These are phyloP conservation scores for Tolypocladium tundrense DNA, from an alignment of 2,329 filamentous ascomycete genomes.

Conservation along the genomic window DNA sequence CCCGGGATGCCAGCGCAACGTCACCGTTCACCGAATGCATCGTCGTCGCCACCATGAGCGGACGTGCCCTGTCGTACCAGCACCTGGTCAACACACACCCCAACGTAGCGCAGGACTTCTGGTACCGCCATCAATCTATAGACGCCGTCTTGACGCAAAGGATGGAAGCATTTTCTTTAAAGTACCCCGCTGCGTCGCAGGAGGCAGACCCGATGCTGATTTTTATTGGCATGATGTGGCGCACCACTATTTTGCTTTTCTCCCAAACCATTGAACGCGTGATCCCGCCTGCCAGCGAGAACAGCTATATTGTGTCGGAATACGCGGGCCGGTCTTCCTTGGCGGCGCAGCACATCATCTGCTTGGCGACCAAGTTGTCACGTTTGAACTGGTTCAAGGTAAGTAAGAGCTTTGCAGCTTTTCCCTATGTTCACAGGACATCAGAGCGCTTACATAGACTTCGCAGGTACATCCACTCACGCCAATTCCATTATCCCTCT, in stretches of 20 bases:
- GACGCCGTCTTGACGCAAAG: background rate
- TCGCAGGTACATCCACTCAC: conserved; percentile 3
- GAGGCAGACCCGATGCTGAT: background rate
- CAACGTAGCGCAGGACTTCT: background rate
- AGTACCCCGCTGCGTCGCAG: background rate
- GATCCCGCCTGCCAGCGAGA: background rate
- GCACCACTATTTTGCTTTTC: background rate
- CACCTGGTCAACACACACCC: background rate
- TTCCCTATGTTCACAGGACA: background rate
- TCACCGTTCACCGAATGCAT: conserved; percentile 22
- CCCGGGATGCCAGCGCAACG: conserved; percentile 10
- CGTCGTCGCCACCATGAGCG: conserved; percentile 17
- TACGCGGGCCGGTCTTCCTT: background rate
- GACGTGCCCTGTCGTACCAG: background rate
- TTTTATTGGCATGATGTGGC: conserved; percentile 1
- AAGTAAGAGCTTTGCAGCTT: background rate
- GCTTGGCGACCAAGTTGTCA: background rate
- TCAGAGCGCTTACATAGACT: background rate
- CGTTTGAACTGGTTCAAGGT: conserved; percentile 1
- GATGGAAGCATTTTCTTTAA: background rate
- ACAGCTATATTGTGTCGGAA: background rate
- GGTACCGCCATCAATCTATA: background rate
- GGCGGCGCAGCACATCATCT: background rate
- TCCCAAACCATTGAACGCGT: background rate
- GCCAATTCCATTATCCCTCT: background rate